A percentile compares a stretch with the other conserved stretches of the same genome.
phyloP scores from a whole-genome alignment of 352 stramenopile species.

The Phytophthora boehmeriae region DNA sequence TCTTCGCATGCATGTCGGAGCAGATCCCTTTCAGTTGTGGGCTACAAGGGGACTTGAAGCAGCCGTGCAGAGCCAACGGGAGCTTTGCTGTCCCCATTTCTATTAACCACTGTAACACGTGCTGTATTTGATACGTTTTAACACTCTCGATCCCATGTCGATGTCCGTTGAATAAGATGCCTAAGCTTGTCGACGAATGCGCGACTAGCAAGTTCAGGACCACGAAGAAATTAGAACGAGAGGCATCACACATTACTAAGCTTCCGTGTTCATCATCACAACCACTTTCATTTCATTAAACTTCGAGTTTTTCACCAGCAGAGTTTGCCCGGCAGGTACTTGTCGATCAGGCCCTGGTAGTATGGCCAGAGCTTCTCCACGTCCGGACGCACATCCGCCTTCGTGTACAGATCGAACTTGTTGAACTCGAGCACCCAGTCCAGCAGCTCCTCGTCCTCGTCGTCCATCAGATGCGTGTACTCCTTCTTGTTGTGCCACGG shows the following conservation, averaged over 20 bases:
- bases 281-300: background rate
- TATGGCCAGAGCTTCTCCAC: slow-evolving; percentile 91
- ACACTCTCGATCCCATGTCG: background rate
- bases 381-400: slow-evolving; percentile 80
- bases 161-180: too few relatives aligned
- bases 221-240: too few relatives aligned
- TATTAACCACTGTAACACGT: too few relatives aligned
- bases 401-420: slow-evolving; percentile 95
- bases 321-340: slow-evolving; percentile 85
- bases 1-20: too few relatives aligned
- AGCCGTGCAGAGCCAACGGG: background rate
- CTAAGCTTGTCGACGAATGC: too few relatives aligned
- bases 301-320: slow-evolving; percentile 50
- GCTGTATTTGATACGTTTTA: background rate
- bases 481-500: slow-evolving; percentile 94
- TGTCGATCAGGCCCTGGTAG: slow-evolving; percentile 92
- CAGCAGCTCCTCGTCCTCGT: slow-evolving; percentile 84
- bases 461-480: slow-evolving; percentile 89
- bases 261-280: background rate
- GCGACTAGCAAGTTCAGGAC: too few relatives aligned
- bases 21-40: too few relatives aligned
- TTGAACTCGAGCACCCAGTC: slow-evolving; percentile 95
- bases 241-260: too few relatives aligned
- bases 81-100: background rate
- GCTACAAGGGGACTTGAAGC: background rate